Base-by-base conservation (phyloP, 768 basidiomycete genomes). In the Arthromyces matolae region DNA sequence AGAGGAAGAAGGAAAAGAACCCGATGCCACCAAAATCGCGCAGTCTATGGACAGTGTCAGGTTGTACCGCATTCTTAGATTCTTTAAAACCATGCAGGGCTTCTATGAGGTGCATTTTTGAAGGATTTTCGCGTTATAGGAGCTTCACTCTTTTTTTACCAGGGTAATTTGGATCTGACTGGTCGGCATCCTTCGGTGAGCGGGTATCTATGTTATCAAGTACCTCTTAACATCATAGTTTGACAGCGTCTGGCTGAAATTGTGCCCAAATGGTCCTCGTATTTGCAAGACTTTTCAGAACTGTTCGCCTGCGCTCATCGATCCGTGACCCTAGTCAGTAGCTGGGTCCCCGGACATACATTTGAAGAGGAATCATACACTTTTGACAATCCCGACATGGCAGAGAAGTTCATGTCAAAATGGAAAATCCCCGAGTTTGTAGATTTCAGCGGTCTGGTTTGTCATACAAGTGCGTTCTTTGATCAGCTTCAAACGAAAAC, bases 161-260 rank as follows among this genome's bases (percentile, higher is more conserved):
- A 48, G 47, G 47, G 40, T 8, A 33, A 24, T 5, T 24, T 48
- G 12, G 47, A 48, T 29, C 32, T 48, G 39, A 34, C 29, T 35
- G 47, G 47, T 25, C 47, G 47, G n/a, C 47, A 42, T 24, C 16
- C 40, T 41, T 9, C 14, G 12, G 24, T 27, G 38, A 22, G 28
- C 19, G 7, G 22, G 29, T 22, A 9, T 23, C 25, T 13, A 19
- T 28, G 27, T 38, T 34, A 3, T 16, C 5, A 36, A 16, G 3
- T 27, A 8, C 12, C 25, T 31, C 27, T n/a, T 28, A 9, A 33
- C 6, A 20, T 47, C 8, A 7, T 22, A 24, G 23, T 10, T 12
- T 34, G 12, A 14, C 33, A 35, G 38, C 31, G 40, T 8, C 35
- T 36, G 18, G 19, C 18, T 4, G 40, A 35, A 22, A 18, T 37